Conservation (phyloP, 75 land plant species). For the Azolla pinnata region DNA sequence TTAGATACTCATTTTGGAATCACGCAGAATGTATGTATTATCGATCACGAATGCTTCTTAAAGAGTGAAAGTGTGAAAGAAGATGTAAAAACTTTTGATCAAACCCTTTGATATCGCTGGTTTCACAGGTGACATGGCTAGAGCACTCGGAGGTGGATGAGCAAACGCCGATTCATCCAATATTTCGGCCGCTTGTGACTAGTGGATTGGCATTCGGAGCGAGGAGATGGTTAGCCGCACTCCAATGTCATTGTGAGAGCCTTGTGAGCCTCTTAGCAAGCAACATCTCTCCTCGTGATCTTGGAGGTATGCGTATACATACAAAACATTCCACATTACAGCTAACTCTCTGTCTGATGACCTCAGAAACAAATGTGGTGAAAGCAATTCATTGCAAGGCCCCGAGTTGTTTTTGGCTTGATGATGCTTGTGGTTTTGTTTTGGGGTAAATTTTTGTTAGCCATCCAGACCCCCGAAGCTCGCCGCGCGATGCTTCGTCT, state of each 20-base stretch:
- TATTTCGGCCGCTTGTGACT: slow-evolving; percentile 38
- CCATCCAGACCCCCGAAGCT: slow-evolving; percentile 46
- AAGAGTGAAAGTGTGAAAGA: no score
- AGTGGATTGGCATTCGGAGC: slow-evolving; percentile 74
- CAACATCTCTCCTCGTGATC: slow-evolving; percentile 50
- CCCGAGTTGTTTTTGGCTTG: no score
- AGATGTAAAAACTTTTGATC: no score
- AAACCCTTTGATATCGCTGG: background rate
- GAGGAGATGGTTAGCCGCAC: slow-evolving; percentile 55
- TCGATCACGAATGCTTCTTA: no score
- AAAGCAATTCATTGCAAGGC: no score
- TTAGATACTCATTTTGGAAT: no score
- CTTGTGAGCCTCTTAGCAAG: slow-evolving; percentile 47
- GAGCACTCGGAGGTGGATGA: slow-evolving; percentile 68
- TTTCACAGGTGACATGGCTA: slow-evolving; percentile 50
- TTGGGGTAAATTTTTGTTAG: no score
- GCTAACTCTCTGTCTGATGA: no score
- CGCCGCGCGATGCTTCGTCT: slow-evolving; percentile 68
- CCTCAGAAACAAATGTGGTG: no score
- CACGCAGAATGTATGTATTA: no score
- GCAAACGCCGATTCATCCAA: slow-evolving; percentile 23
- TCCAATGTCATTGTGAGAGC: slow-evolving; percentile 71
- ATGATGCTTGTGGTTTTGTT: no score
- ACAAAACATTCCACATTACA: no score
- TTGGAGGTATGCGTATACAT: slow-evolving; percentile 70